A percentile compares a stretch with the other conserved stretches of the same genome.
phyloP scores from a whole-genome alignment of 1,284 basidiomycete species.

The Ustilago vetiveriae region DNA sequence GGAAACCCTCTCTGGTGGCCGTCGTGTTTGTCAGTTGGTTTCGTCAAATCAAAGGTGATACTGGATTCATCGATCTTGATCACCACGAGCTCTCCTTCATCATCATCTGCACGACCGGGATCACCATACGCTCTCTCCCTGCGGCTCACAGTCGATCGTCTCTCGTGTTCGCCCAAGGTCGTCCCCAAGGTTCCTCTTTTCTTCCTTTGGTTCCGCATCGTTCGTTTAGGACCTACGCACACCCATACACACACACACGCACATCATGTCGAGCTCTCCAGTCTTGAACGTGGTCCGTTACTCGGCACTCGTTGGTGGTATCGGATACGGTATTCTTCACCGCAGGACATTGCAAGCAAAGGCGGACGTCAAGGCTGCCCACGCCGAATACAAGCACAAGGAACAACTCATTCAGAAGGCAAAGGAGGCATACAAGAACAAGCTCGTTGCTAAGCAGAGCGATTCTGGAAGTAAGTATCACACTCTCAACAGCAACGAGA shows the following conservation, averaged over 20 bases:
- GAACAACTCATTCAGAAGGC: slow-evolving; percentile 79
- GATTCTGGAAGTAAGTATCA: slow-evolving; percentile 31
- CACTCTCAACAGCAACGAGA: neutral
- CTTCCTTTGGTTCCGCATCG: slow-evolving; percentile 15
- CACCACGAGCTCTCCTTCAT: too few species aligned
- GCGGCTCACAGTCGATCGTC: slow-evolving; percentile 5
- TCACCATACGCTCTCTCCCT: too few species aligned
- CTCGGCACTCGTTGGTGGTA: slow-evolving; percentile 85
- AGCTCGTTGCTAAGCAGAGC: slow-evolving; percentile 53
- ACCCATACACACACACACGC: slow-evolving; percentile 16
- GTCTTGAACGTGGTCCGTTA: slow-evolving; percentile 79
- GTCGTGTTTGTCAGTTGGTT: neutral
- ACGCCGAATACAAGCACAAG: slow-evolving; percentile 66
- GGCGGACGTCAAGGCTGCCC: slow-evolving; percentile 80
- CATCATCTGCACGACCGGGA: neutral
- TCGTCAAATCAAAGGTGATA: too few species aligned
- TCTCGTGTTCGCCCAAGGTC: too few species aligned
- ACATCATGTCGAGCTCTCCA: slow-evolving; percentile 56
- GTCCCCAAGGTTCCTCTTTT: slow-evolving; percentile 1
- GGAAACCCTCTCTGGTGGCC: neutral
- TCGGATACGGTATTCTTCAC: slow-evolving; percentile 92
- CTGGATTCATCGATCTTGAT: neutral
- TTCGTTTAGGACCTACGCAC: slow-evolving; percentile 7
- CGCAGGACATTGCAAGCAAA: slow-evolving; percentile 86
- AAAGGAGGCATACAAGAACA: slow-evolving; percentile 84